Evolutionary conservation across 2,329 filamentous ascomycete genomes (phyloP).

Genomic region (Ceratocystis smalleyi): DNA sequence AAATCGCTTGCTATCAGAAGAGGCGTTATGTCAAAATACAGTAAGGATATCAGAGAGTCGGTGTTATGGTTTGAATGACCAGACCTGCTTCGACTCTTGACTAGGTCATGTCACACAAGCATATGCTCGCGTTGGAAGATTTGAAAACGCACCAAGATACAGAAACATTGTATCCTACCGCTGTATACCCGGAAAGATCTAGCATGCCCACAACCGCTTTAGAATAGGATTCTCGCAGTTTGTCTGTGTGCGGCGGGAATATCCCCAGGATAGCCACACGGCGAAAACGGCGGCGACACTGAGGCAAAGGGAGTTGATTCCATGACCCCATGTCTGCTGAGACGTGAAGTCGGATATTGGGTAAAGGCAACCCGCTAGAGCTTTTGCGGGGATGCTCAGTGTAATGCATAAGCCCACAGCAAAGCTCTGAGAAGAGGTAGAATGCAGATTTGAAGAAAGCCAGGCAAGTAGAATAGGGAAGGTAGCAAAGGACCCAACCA

Average conservation of each 20-base stretch:
- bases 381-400: slow-evolving; percentile 52
- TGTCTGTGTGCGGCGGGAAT: not conserved
- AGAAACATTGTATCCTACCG: not conserved
- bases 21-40: not conserved
- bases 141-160: not conserved
- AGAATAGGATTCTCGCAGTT: not conserved
- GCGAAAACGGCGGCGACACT: slow-evolving; percentile 32
- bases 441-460: slow-evolving; percentile 52
- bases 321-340: slow-evolving; percentile 28
- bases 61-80: not conserved
- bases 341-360: slow-evolving; percentile 26
- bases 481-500: slow-evolving; percentile 50
- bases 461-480: slow-evolving; percentile 57
- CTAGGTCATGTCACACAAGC: not conserved
- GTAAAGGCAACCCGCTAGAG: slow-evolving; percentile 46
- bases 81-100: not conserved
- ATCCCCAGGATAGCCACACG: not conserved
- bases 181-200: too few species aligned
- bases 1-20: not conserved
- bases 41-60: too few species aligned
- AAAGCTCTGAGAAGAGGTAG: slow-evolving; percentile 48
- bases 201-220: not conserved
- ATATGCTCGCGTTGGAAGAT: not conserved
- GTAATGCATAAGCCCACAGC: slow-evolving; percentile 57
- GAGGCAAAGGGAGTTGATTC: slow-evolving; percentile 44